Percentiles rank a stretch among this genome's conserved stretches.
These are phyloP conservation scores for Termitomyces heimii DNA, from an alignment of 768 basidiomycete genomes.

Conservation along the genomic window DNA sequence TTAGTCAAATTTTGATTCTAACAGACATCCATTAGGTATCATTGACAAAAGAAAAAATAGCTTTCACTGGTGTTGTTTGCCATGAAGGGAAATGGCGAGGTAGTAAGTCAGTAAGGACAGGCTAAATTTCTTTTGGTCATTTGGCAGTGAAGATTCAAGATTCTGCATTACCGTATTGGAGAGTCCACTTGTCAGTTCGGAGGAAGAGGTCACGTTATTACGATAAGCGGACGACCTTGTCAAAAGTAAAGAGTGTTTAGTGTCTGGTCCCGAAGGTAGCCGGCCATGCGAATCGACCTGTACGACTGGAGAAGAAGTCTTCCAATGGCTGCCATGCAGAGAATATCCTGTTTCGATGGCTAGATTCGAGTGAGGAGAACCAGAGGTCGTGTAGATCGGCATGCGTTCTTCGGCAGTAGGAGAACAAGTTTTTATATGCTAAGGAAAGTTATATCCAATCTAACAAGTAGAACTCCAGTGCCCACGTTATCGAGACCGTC, in stretches of 20 bases:
- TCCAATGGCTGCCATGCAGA: neutral
- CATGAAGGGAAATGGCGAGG: neutral
- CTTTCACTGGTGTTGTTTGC: neutral
- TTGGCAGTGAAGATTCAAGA: neutral
- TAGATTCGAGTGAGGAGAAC: too few species aligned
- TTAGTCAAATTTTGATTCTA: constrained; percentile 1
- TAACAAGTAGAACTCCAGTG: neutral
- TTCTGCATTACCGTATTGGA: neutral
- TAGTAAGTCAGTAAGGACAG: neutral
- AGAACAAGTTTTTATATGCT: neutral
- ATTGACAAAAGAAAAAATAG: too few species aligned
- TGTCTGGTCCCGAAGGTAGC: neutral
- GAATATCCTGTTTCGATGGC: neutral
- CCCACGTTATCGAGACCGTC: neutral
- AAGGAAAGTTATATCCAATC: neutral
- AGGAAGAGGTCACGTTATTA: neutral
- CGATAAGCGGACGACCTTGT: neutral
- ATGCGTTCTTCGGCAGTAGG: neutral
- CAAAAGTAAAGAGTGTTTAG: neutral
- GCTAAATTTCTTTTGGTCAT: neutral
- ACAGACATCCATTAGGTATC: neutral
- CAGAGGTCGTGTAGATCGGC: neutral
- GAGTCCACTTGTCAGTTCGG: neutral
- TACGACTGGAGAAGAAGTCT: neutral
- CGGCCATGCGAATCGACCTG: neutral